Conservation (phyloP, 495 filamentous ascomycete species). For the Penicillium parvum region DNA sequence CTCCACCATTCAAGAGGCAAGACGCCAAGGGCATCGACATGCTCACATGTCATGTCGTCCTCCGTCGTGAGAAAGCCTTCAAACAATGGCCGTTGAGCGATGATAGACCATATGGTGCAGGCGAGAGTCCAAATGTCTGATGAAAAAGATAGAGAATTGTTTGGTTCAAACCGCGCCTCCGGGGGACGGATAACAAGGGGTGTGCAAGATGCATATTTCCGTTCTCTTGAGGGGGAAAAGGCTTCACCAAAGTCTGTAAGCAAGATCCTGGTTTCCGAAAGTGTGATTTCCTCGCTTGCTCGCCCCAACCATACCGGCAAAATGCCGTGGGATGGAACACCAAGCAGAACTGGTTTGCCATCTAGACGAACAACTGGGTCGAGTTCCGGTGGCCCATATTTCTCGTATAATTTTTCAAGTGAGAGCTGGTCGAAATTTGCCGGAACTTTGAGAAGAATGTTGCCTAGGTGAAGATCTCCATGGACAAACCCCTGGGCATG, state of each 20-base stretch:
- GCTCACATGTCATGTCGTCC: slow-evolving; percentile 34
- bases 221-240: slow-evolving; percentile 24
- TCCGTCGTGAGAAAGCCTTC: slow-evolving; percentile 22
- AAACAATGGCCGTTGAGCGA: slow-evolving; percentile 24
- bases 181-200: slow-evolving; percentile 26
- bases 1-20: slow-evolving; percentile 27
- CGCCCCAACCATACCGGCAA: slow-evolving; percentile 27
- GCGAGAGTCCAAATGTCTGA: slow-evolving; percentile 31
- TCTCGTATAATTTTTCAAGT: slow-evolving; percentile 21
- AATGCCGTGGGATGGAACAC: slow-evolving; percentile 20
- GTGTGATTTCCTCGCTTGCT: slow-evolving; percentile 23
- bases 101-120: slow-evolving; percentile 26
- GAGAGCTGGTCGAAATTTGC: slow-evolving; percentile 19
- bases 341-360: slow-evolving; percentile 19
- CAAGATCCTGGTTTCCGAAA: slow-evolving; percentile 26
- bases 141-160: slow-evolving; percentile 19
- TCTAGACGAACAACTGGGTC: slow-evolving; percentile 23
- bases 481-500: slow-evolving; percentile 32
- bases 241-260: slow-evolving; percentile 42
- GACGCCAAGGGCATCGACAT: slow-evolving; percentile 32
- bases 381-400: slow-evolving; percentile 20
- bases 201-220: slow-evolving; percentile 24
- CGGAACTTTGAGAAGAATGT: slow-evolving; percentile 24
- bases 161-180: slow-evolving; percentile 21
- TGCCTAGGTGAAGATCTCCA: slow-evolving; percentile 31